These are phyloP conservation scores for Ganoderma boninense DNA, from an alignment of 1,284 basidiomycete genomes.

Conservation along the genomic window DNA sequence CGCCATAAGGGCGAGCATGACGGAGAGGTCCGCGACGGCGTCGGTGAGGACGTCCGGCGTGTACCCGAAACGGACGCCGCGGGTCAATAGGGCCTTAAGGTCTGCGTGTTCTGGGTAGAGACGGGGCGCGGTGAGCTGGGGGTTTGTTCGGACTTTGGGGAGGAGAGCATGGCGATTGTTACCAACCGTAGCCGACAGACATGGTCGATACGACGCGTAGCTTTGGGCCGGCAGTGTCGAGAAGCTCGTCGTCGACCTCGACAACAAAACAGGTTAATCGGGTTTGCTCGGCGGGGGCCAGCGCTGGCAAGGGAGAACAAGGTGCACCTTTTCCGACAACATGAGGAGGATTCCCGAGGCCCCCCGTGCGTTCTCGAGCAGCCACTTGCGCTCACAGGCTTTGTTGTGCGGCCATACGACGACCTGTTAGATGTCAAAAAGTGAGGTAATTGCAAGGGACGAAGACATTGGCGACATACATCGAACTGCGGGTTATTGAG, in stretches of 20 bases:
- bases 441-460: not conserved
- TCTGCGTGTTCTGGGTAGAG: constrained; percentile 82
- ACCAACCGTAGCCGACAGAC: constrained; percentile 86
- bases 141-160: not conserved
- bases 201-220: constrained; percentile 89
- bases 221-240: constrained; percentile 75
- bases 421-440: constrained; percentile 49
- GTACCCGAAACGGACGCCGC: constrained; percentile 84
- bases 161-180: not conserved
- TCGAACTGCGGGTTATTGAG: constrained; percentile 60
- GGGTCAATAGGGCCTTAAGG: constrained; percentile 65
- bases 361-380: constrained; percentile 77
- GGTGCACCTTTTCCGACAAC: constrained; percentile 72
- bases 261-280: not conserved
- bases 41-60: constrained; percentile 92
- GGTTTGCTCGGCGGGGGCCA: not conserved
- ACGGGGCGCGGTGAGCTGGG: not conserved
- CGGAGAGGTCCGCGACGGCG: constrained; percentile 88
- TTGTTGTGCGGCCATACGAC: constrained; percentile 77
- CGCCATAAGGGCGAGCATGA: constrained; percentile 94
- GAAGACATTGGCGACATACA: constrained; percentile 45
- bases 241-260: constrained; percentile 77
- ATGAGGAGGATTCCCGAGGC: constrained; percentile 74
- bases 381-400: constrained; percentile 76
- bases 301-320: constrained; percentile 22